Percentiles rank a stretch among this genome's conserved stretches.
Evolutionary conservation across 2,329 filamentous ascomycete genomes (phyloP).

Genomic region (Hypoxylon sp.): DNA sequence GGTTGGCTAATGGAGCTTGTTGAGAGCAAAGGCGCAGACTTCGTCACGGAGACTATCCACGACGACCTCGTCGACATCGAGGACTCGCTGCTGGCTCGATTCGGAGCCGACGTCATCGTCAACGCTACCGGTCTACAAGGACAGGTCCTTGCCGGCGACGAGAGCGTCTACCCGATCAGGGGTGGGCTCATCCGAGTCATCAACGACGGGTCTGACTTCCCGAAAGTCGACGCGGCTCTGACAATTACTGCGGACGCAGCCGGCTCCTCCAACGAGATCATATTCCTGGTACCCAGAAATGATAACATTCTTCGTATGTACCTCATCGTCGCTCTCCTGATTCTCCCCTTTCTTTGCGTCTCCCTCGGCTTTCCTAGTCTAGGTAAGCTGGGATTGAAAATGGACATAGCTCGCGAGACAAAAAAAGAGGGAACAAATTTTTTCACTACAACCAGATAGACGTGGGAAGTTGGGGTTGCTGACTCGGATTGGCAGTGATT

Average conservation of each 20-base stretch:
- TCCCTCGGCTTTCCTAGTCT: slow-evolving; percentile 1
- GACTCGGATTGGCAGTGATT: slow-evolving; percentile 41
- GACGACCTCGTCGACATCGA: slow-evolving; percentile 49
- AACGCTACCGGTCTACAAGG: slow-evolving; percentile 53
- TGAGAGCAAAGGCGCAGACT: slow-evolving; percentile 50
- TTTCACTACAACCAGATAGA: background rate
- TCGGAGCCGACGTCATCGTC: slow-evolving; percentile 52
- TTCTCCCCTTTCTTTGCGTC: background rate
- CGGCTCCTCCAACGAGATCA: slow-evolving; percentile 49
- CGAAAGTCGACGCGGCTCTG: slow-evolving; percentile 51
- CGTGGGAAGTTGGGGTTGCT: slow-evolving; percentile 9
- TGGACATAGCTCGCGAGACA: background rate
- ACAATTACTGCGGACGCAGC: slow-evolving; percentile 51
- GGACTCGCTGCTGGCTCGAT: slow-evolving; percentile 44
- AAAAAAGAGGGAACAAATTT: background rate
- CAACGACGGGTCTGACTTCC: slow-evolving; percentile 54
- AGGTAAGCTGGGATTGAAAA: background rate
- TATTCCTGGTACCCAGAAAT: slow-evolving; percentile 55
- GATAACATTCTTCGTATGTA: slow-evolving; percentile 50
- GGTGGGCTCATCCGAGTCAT: slow-evolving; percentile 55
- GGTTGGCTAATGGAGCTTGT: slow-evolving; percentile 52
- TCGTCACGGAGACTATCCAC: slow-evolving; percentile 50
- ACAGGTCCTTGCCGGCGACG: slow-evolving; percentile 49
- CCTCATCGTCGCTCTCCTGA: background rate
- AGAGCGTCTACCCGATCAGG: slow-evolving; percentile 52